Evolutionary conservation across 805 yeast species (phyloP).

Genomic region (Saturnispora mendoncae): DNA sequence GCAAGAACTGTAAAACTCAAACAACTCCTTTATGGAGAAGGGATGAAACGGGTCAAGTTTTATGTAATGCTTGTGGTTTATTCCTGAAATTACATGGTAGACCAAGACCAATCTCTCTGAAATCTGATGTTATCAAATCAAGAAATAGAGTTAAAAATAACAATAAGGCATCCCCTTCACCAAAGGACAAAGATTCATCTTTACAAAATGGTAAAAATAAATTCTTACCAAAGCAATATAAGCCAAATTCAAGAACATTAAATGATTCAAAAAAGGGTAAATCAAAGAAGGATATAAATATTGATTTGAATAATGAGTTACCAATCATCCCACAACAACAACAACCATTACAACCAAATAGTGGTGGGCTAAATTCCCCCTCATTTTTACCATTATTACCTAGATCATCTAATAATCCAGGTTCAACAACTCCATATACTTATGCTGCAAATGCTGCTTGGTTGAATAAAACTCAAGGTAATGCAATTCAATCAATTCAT

Average conservation of each 20-base stretch:
- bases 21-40: constrained; percentile 95
- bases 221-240: constrained; percentile 32
- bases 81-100: constrained; percentile 86
- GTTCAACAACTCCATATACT: constrained; percentile 20
- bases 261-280: constrained; percentile 11
- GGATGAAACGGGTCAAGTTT: constrained; percentile 82
- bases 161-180: constrained; percentile 39
- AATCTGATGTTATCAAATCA: constrained; percentile 87
- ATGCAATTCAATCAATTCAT: constrained; percentile 45
- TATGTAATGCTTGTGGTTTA: constrained; percentile 92
- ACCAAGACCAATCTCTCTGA: constrained; percentile 83
- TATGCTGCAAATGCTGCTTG: constrained; percentile 24
- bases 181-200: constrained; percentile 40
- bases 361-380: constrained; percentile 26
- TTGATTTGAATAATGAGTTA: too few relatives aligned
- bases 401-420: constrained; percentile 24
- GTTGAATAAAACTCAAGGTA: constrained; percentile 23
- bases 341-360: constrained; percentile 8
- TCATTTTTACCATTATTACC: constrained; percentile 35
- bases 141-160: constrained; percentile 71
- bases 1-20: constrained; percentile 86
- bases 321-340: constrained; percentile 1
- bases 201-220: constrained; percentile 17
- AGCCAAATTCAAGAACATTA: constrained; percentile 23
- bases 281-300: constrained; percentile 1